Evolutionary conservation across 2,329 filamentous ascomycete species (phyloP).

Genomic region (Claviceps sorghi): DNA sequence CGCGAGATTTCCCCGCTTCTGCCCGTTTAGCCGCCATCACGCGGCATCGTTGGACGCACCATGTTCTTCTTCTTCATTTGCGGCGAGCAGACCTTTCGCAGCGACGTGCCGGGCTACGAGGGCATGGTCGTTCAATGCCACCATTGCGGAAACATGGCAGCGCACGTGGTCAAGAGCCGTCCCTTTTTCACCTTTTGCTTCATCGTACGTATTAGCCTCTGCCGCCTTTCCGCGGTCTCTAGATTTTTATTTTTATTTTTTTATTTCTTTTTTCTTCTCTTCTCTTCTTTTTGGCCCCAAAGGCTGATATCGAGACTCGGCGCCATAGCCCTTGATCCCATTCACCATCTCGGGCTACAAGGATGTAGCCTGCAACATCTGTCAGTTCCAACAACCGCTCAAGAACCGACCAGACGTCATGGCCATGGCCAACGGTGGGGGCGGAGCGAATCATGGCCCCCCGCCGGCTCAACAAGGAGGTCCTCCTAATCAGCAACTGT

Average conservation of each 20-base stretch:
- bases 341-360: slow-evolving; percentile 53
- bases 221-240: background rate
- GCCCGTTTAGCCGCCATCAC: too few species aligned
- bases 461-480: slow-evolving; percentile 8
- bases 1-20: too few species aligned
- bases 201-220: slow-evolving; percentile 33
- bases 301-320: too few species aligned
- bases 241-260: background rate
- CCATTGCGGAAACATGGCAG: slow-evolving; percentile 52
- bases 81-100: slow-evolving; percentile 47
- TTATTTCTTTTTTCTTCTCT: background rate
- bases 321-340: slow-evolving; percentile 48
- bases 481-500: background rate
- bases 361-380: slow-evolving; percentile 60
- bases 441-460: slow-evolving; percentile 17
- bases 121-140: slow-evolving; percentile 47
- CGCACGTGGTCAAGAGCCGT: slow-evolving; percentile 45
- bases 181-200: slow-evolving; percentile 74
- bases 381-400: slow-evolving; percentile 58
- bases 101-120: slow-evolving; percentile 46
- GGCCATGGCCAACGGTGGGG: slow-evolving; percentile 31
- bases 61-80: slow-evolving; percentile 52
- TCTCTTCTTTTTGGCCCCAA: background rate
- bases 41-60: background rate
- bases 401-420: slow-evolving; percentile 41